Percentiles rank a stretch among this genome's conserved stretches.
phyloP scores from a whole-genome alignment of 768 basidiomycete species.

The Podaxis carcinomalis region DNA sequence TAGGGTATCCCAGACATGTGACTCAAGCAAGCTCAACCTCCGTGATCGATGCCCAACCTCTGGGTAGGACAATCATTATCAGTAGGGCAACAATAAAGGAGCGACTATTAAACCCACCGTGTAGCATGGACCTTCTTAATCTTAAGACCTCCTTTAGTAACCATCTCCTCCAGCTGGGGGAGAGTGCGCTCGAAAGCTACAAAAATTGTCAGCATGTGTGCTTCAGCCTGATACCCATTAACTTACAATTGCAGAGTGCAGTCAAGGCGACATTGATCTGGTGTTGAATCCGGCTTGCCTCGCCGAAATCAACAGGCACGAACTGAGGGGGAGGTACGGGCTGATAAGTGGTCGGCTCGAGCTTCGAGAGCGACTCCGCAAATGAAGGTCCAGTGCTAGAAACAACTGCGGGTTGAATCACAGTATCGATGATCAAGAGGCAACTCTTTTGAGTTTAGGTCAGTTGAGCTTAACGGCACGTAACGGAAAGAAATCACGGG shows the following conservation, averaged over 20 bases:
- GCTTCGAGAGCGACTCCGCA: conserved; percentile 21
- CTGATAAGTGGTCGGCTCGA: conserved; percentile 25
- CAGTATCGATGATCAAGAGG: conserved; percentile 32
- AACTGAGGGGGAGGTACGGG: conserved; percentile 32
- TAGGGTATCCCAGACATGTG: neutral
- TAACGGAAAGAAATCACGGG: neutral
- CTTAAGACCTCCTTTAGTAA: conserved; percentile 29
- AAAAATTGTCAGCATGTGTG: neutral
- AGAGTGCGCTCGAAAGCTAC: conserved; percentile 33
- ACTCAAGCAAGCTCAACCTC: conserved; percentile 26
- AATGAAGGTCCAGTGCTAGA: conserved; percentile 20
- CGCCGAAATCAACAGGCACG: conserved; percentile 34
- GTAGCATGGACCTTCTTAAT: conserved; percentile 35
- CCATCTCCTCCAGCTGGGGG: conserved; percentile 33
- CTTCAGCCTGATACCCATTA: neutral
- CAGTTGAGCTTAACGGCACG: neutral
- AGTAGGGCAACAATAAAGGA: neutral
- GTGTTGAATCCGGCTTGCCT: conserved; percentile 32
- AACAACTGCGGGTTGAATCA: conserved; percentile 30
- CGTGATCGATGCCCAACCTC: conserved; percentile 35
- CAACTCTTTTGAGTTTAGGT: conserved; percentile 21
- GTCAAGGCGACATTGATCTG: conserved; percentile 32
- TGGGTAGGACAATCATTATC: conserved; percentile 8
- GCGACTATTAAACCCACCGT: conserved; percentile 19
- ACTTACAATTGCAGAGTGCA: conserved; percentile 30